Evolutionary conservation across 2,329 filamentous ascomycete genomes (phyloP), one percentile per base, ranked within the genome.

Genomic region (Chrysoporthe deuterocubensis): DNA sequence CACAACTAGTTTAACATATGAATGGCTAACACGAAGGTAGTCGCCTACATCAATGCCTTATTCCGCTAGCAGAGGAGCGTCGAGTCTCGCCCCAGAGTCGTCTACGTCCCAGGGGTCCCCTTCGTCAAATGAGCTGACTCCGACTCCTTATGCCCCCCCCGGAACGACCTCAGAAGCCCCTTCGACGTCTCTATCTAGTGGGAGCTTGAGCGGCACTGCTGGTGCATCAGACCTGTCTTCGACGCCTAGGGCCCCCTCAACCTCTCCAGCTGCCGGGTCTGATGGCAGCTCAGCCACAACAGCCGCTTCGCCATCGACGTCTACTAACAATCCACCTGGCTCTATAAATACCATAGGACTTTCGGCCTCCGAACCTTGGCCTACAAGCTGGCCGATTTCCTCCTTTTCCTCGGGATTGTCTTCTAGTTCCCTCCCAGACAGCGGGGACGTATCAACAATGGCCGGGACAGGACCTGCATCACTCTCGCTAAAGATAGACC

Each of bases 101-200:
- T 60, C 58, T 26, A 57, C 65, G 14, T 58, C 68, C 4, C 40
- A 40, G 44, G 52, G 2, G 8, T 16, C 46, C 3, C 48, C 62
- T 52, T 34, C 68, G 14, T 57, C 68, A 13, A 42, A 18, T 11
- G 40, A 16, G n/a, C 32, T 57, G 40, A 65, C 37, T 40, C 67
- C 59, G n/a, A 32, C 32, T 1, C 34, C 58, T 21, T 61, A 64
- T 32, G 62, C 34, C 18, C 16, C 26, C 1, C 42, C 59, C 14
- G 46, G 40, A 18, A 34, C 42, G 9, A 37, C 32, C 14, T 44
- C 62, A n/a, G 14, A 34, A 46, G 43, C 57, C n/a, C 46, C 64
- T 13, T 11, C 40, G 7, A 56, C 46, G 14, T 44, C 21, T 50
- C 26, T 54, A 13, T 3, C 61, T 32, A 44, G 64, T 5, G 60